Evolutionary conservation across 176 grass and related monocot genomes (phyloP).

Genomic region (Aegilops longissima): DNA sequence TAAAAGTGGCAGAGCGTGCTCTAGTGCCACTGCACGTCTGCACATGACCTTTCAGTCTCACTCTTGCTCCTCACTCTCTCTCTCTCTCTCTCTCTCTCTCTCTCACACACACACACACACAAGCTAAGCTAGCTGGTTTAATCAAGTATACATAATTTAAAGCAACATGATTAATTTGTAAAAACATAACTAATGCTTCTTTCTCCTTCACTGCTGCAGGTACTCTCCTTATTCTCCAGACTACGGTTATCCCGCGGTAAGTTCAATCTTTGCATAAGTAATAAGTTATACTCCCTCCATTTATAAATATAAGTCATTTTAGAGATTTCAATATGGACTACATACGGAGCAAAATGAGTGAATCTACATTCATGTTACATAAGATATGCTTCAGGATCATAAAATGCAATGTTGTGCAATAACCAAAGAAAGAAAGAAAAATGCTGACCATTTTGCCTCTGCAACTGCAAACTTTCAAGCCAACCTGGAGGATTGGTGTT

Average conservation of each 20-base stretch:
- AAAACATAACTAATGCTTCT: slow-evolving; percentile 25
- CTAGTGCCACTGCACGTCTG: slow-evolving; percentile 38
- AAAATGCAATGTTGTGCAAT: not conserved
- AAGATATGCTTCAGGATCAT: not conserved
- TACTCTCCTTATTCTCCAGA: slow-evolving; percentile 84
- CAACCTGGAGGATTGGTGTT: not conserved
- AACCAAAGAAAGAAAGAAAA: slow-evolving; percentile 16
- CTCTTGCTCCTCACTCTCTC: not conserved
- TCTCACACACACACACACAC: not conserved
- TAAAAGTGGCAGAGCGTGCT: slow-evolving; percentile 39
- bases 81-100: not conserved
- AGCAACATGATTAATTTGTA: slow-evolving; percentile 8
- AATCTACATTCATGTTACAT: not conserved
- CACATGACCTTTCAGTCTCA: slow-evolving; percentile 22
- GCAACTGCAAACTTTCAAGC: slow-evolving; percentile 3
- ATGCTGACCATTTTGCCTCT: slow-evolving; percentile 17
- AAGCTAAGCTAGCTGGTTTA: slow-evolving; percentile 1
- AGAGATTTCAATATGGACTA: no score
- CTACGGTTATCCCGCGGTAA: slow-evolving; percentile 70
- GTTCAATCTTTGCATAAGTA: slow-evolving; percentile 18
- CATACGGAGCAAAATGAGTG: no score
- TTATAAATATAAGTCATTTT: no score
- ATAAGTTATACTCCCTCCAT: not conserved
- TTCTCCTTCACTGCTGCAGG: slow-evolving; percentile 42
- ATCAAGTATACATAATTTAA: not conserved